Conservation (phyloP, 2,329 filamentous ascomycete genomes). For the Thielaviopsis musarum region DNA sequence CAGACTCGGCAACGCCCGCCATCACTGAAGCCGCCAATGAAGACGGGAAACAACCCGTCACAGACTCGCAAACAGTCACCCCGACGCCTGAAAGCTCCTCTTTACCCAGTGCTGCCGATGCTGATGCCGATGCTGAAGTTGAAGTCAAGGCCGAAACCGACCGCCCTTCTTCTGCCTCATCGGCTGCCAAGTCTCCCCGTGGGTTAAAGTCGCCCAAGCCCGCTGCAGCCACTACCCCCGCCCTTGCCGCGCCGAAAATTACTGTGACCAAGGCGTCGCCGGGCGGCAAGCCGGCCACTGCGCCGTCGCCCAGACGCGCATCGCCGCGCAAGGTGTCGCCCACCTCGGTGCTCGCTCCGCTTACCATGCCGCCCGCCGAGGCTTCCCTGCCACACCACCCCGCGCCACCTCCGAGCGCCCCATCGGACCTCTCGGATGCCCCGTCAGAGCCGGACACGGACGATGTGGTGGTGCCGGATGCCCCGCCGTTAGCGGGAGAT, state of each 20-base stretch:
- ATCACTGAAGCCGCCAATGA: neutral
- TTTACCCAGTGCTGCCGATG: neutral
- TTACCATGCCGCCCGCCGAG: neutral
- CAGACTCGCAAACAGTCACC: neutral
- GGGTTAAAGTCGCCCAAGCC: neutral
- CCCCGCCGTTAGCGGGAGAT: neutral
- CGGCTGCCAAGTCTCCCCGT: neutral
- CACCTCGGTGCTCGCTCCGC: no score
- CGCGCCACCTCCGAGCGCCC: conserved; percentile 3
- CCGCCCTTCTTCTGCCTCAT: neutral
- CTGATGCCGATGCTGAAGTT: neutral
- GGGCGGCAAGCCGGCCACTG: neutral
- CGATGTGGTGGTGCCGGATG: neutral
- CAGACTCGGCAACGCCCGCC: neutral
- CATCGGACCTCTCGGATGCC: conserved; percentile 9
- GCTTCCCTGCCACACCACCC: conserved; percentile 9
- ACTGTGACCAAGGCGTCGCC: conserved; percentile 17
- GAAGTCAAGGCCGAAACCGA: neutral
- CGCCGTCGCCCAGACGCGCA: neutral
- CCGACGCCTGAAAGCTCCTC: neutral
- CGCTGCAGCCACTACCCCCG: neutral
- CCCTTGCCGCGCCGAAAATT: conserved; percentile 10
- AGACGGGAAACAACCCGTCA: neutral
- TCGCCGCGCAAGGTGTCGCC: conserved; percentile 2
- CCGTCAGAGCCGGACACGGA: conserved; percentile 8